Conservation (phyloP, 2,329 filamentous ascomycete species). For the Ascochyta viciae-villosae region DNA sequence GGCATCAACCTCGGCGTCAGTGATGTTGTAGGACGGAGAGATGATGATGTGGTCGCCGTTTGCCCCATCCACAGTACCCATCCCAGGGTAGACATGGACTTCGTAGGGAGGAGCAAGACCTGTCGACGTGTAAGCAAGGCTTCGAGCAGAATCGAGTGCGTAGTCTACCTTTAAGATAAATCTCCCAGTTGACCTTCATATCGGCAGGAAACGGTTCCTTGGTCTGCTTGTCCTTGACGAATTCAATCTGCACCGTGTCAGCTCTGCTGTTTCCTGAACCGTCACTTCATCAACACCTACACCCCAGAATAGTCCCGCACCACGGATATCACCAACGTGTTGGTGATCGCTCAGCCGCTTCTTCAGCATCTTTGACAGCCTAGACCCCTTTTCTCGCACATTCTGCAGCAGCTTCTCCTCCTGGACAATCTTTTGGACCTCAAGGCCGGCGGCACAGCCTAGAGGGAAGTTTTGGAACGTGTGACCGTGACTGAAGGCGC, state of each 20-base stretch:
- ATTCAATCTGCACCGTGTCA: constrained; percentile 58
- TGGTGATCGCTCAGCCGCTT: constrained; percentile 53
- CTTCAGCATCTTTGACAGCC: constrained; percentile 56
- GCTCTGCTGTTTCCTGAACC: not conserved
- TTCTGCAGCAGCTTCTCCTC: constrained; percentile 66
- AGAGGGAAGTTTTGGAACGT: constrained; percentile 70
- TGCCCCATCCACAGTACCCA: constrained; percentile 65
- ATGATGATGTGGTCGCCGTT: constrained; percentile 74
- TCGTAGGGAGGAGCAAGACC: constrained; percentile 54
- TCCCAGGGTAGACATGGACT: constrained; percentile 69
- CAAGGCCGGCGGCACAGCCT: constrained; percentile 67
- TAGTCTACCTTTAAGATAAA: constrained; percentile 59
- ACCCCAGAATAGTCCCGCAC: constrained; percentile 65
- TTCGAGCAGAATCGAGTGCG: too few species aligned
- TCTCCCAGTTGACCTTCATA: constrained; percentile 54
- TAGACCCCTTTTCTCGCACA: constrained; percentile 61
- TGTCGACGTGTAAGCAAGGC: constrained; percentile 26
- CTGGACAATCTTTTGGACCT: constrained; percentile 66
- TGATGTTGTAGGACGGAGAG: constrained; percentile 72
- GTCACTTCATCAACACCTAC: constrained; percentile 47
- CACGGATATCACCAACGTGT: constrained; percentile 67
- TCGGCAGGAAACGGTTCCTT: constrained; percentile 62
- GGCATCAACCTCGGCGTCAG: constrained; percentile 61
- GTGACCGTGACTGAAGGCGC: constrained; percentile 65
- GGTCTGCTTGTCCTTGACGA: constrained; percentile 62